Evolutionary conservation across 148 eudicot species (phyloP), one percentile per base, ranked within the genome.

Genomic region (Beta vulgaris): DNA sequence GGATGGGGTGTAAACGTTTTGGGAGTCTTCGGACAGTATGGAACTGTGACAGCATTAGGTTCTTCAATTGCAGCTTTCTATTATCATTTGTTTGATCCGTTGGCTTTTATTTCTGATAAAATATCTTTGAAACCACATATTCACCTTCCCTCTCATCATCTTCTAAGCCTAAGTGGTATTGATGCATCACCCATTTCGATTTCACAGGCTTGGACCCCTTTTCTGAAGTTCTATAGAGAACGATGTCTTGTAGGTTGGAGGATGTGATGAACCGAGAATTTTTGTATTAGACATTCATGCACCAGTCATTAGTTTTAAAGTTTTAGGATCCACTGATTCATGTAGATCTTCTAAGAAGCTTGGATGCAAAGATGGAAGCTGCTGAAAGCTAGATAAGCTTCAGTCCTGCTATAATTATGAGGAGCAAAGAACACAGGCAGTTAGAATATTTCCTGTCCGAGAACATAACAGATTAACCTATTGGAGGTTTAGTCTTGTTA

Each of bases 161-260:
- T 71, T 81, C 79, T 5, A 61, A 69, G 12, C 93, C 96, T 75
- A 92, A 75, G 81, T 92, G 97, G 81, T 92, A 92, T 71, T 92
- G 95, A 81, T 92, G 97, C 97, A 90, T 90, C 12, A 87, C 90
- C 97, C 97, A 92, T 58, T 87, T 87, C 12, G 86, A 82, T 54
- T 90, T 92, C 2, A 64, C 80, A 16, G 93, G 86, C 72, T 88
- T 88, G 19, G 82, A 83, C 25, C 91, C 85, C 32, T 78, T 85
- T 42, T 69, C 73, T 31, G 88, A 80, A 81, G 86, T 48, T 65
- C 57, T 77, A 63, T 90, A 88, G 26, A 90, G 93, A 72, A 92
- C 95, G n/a, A n/a, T 6, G 28, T 15, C 25, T 58, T 66, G 48
- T 23, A 40, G 39, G 69, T 23, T 66, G 9, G 49, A 35, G 42